Evolutionary conservation across 345 rosid species (phyloP), one percentile per base, ranked within the genome.

Genomic region (Alliaria petiolata): DNA sequence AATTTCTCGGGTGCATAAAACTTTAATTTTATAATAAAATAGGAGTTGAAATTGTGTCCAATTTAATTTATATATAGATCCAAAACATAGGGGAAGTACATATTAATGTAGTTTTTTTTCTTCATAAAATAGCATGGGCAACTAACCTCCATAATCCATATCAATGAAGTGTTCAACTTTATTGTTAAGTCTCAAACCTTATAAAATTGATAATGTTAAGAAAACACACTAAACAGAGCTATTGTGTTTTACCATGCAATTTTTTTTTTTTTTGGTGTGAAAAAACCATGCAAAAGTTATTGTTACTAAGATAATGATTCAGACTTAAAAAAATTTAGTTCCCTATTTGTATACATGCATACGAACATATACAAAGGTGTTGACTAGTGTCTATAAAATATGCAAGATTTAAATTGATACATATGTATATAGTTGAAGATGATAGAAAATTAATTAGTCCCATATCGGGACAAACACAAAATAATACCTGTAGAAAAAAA

Each of bases 11-110:
- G 56, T 63, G 26, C 33, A 55, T 56, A 56, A 47, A 53, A 31
- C 12, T 42, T 39, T 5, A 38, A 44, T 60, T 61, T 67, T 53
- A 61, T 42, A 60, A 50, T 52, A 34, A 62, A 67, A 9, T 67
- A 67, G 78, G 74, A 75, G 79, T 75, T 68, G 74, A 75, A 75
- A 60, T 51, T 68, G 45, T 61, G 58, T 44, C 30, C 52, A 36
- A 4, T 36, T 53, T 14, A 51, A 34, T 39, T 13, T 10, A 7
- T 42, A 60, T 22, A 16, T 60, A 75, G 39, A 68, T 61, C 8
- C 5, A 53, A 22, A 66, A 58, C 72, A 40, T 42, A 67, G 46
- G 63, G 51, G 39, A 50, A 26, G 35, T 44, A 22, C 57, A 51
- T 39, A 49, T 49, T 2, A 56, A 57, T n/a, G 12, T 66, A 39